Conservation (phyloP, 495 filamentous ascomycete species). For the Tuber aestivum region DNA sequence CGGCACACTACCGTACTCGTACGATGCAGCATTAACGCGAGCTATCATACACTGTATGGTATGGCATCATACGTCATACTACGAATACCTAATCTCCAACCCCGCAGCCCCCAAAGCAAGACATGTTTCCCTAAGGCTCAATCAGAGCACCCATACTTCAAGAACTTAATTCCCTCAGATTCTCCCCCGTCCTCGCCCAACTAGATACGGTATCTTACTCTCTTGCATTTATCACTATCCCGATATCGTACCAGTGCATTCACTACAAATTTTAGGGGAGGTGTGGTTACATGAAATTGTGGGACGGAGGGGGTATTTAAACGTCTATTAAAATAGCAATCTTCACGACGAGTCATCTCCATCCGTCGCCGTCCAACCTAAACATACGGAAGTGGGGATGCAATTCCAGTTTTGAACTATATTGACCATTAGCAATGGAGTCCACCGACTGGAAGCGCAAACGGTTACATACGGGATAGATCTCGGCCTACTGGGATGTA, state of each 20-base stretch:
- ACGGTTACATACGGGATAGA: constrained; percentile 39
- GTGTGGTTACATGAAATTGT: constrained; percentile 2
- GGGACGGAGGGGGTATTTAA: not conserved
- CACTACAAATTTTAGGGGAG: not conserved
- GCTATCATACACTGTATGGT: not conserved
- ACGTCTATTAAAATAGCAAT: not conserved
- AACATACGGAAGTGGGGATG: not conserved
- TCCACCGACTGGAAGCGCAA: not conserved
- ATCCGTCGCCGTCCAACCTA: not conserved
- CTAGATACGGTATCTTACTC: not conserved
- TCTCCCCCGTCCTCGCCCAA: not conserved
- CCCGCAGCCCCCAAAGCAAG: not conserved
- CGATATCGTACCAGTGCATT: not conserved
- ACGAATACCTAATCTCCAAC: not conserved
- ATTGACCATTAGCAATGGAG: constrained; percentile 10
- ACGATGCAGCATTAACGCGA: not conserved
- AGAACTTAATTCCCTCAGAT: not conserved
- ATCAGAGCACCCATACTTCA: not conserved
- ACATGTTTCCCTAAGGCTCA: not conserved
- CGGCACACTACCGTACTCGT: too few species aligned
- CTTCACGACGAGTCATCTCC: not conserved
- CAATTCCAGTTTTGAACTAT: constrained; percentile 43
- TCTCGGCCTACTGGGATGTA: constrained; percentile 32
- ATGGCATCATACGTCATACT: not conserved
- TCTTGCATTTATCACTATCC: not conserved